Evolutionary conservation across 257 asterid species (phyloP).

Genomic region (Gentiana dahurica): DNA sequence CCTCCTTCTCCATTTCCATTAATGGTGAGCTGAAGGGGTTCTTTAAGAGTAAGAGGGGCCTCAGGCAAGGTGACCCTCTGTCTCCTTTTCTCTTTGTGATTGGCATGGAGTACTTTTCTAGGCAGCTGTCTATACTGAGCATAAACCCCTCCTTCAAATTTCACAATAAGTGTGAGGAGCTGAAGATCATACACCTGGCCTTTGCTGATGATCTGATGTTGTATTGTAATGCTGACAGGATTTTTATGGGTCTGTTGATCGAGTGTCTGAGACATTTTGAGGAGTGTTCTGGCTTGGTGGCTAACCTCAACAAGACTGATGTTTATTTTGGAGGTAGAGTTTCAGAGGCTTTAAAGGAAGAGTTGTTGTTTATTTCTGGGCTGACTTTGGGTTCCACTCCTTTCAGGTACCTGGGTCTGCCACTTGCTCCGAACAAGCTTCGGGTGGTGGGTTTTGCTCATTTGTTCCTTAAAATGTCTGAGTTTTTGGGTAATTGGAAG

Average conservation of each 20-base stretch:
- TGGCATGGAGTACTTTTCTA: not conserved
- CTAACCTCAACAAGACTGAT: not conserved
- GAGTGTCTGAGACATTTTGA: not conserved
- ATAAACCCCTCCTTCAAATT: not conserved
- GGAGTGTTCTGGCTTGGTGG: not conserved
- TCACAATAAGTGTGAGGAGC: not conserved
- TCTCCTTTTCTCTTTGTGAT: not conserved
- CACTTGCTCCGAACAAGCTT: too few species aligned
- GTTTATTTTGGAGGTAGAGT: too few species aligned
- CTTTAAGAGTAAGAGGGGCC: not conserved
- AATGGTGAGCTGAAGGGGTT: not conserved
- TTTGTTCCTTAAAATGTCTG: too few species aligned
- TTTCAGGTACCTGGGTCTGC: too few species aligned
- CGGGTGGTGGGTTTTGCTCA: too few species aligned
- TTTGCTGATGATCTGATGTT: not conserved
- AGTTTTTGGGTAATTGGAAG: not conserved
- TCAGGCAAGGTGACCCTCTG: not conserved
- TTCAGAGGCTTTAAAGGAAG: too few species aligned
- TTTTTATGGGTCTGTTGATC: not conserved
- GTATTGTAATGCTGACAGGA: not conserved
- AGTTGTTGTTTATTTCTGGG: too few species aligned
- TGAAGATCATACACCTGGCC: not conserved
- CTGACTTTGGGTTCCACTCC: too few species aligned
- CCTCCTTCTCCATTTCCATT: not conserved
- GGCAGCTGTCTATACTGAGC: not conserved